phyloP scores from a whole-genome alignment of 176 grass and related monocot genomes.

The Avena insularis region DNA sequence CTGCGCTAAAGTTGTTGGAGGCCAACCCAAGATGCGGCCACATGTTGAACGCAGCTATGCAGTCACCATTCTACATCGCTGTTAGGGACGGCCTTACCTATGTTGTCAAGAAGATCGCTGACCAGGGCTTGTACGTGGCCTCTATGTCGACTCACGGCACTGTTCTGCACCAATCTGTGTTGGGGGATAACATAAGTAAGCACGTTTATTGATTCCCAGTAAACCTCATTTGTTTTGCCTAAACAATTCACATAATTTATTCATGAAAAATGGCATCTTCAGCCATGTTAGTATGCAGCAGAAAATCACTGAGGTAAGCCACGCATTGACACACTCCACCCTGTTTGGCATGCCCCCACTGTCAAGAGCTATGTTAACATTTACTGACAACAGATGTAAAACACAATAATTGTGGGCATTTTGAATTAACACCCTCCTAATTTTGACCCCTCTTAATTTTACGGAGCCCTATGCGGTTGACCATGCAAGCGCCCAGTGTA shows the following conservation, averaged over 20 bases:
- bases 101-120: constrained; percentile 3
- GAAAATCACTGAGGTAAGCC: too few relatives aligned
- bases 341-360: too few relatives aligned
- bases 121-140: neutral
- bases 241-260: neutral
- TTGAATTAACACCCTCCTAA: too few relatives aligned
- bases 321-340: too few relatives aligned
- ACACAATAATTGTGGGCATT: too few relatives aligned
- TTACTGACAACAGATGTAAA: too few relatives aligned
- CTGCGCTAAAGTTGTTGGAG: constrained; percentile 15
- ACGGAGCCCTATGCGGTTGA: too few relatives aligned
- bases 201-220: neutral
- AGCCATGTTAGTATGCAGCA: too few relatives aligned
- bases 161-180: constrained; percentile 18
- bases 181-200: constrained; percentile 37
- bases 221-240: neutral
- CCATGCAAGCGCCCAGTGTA: too few relatives aligned
- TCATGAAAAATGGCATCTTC: too few relatives aligned
- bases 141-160: neutral
- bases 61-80: constrained; percentile 42
- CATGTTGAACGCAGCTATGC: neutral
- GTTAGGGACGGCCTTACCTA: neutral
- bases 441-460: too few relatives aligned
- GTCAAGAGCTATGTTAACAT: too few relatives aligned
- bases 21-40: constrained; percentile 1